Evolutionary conservation across 208 protist species (phyloP).

Genomic region (Trypanosoma theileri): DNA sequence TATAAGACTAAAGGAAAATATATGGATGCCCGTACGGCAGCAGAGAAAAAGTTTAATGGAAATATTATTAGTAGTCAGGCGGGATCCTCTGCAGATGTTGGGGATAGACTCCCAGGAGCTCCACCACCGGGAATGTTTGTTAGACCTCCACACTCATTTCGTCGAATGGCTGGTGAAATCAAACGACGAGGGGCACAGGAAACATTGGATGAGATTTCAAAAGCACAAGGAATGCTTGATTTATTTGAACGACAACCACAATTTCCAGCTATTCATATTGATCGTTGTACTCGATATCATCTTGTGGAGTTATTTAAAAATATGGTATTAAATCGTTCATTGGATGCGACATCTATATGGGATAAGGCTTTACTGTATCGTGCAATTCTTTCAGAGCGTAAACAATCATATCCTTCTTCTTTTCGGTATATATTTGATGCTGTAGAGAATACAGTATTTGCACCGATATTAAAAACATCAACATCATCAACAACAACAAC

Average conservation of each 20-base stretch:
- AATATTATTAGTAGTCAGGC: constrained; percentile 37
- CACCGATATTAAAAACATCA: background rate
- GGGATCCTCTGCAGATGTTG: background rate
- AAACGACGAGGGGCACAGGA: constrained; percentile 50
- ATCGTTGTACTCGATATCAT: constrained; percentile 64
- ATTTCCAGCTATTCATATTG: constrained; percentile 79
- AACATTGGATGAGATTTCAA: constrained; percentile 50
- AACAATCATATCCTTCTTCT: constrained; percentile 55
- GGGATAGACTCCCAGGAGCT: constrained; percentile 33
- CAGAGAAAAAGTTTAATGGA: constrained; percentile 65
- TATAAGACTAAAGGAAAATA: constrained; percentile 70
- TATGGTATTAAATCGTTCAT: constrained; percentile 64
- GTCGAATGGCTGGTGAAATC: constrained; percentile 51
- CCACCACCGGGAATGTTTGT: constrained; percentile 49
- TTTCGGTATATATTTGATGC: constrained; percentile 74
- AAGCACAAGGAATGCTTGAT: constrained; percentile 70
- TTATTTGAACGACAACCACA: constrained; percentile 85
- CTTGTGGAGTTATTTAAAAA: constrained; percentile 84
- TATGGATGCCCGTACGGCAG: constrained; percentile 43
- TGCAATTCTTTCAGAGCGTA: constrained; percentile 70
- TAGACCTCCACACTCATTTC: constrained; percentile 59
- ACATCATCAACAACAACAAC: too few species aligned
- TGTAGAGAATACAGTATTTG: constrained; percentile 48
- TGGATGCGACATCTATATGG: constrained; percentile 65
- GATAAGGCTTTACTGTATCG: constrained; percentile 85